Evolutionary conservation across 2,329 filamentous ascomycete species (phyloP).

Genomic region (Aureobasidium sp.): DNA sequence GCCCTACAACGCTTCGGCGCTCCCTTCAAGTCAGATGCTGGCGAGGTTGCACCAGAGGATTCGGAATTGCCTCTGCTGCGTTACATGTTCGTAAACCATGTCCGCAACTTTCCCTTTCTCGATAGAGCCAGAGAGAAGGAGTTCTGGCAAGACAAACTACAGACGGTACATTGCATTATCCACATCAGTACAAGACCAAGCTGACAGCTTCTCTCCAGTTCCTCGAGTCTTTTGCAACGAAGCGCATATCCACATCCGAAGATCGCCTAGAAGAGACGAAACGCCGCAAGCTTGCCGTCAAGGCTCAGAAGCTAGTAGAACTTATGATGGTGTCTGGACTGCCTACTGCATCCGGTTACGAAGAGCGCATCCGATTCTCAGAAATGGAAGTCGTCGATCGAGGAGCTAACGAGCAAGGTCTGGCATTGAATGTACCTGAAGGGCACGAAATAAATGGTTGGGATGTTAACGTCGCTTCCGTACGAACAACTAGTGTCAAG

Average conservation of each 20-base stretch:
- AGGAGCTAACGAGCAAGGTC: conserved; percentile 81
- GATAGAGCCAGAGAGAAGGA: conserved; percentile 97
- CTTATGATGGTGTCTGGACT: conserved; percentile 99
- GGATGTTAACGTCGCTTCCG: conserved; percentile 92
- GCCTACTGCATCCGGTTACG: conserved; percentile 90
- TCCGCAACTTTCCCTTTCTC: conserved; percentile 95
- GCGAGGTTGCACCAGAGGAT: conserved; percentile 87
- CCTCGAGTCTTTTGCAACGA: conserved; percentile 92
- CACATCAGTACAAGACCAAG: neutral
- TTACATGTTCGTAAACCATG: conserved; percentile 96
- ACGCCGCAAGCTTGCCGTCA: conserved; percentile 80
- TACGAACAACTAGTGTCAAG: conserved; percentile 72
- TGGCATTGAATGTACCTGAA: conserved; percentile 80
- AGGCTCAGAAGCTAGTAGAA: conserved; percentile 92
- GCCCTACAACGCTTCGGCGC: conserved; percentile 92
- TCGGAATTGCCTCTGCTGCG: conserved; percentile 88
- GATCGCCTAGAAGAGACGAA: conserved; percentile 95
- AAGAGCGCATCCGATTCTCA: conserved; percentile 92
- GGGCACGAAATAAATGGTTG: conserved; percentile 90
- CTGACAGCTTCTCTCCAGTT: conserved; percentile 51
- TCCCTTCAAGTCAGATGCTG: conserved; percentile 85
- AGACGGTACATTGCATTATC: conserved; percentile 59
- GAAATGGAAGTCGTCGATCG: conserved; percentile 96
- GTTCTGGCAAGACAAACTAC: conserved; percentile 98
- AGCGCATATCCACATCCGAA: conserved; percentile 94